Evolutionary conservation across 495 filamentous ascomycete species (phyloP).

Genomic region (Cairneyella variabilis): DNA sequence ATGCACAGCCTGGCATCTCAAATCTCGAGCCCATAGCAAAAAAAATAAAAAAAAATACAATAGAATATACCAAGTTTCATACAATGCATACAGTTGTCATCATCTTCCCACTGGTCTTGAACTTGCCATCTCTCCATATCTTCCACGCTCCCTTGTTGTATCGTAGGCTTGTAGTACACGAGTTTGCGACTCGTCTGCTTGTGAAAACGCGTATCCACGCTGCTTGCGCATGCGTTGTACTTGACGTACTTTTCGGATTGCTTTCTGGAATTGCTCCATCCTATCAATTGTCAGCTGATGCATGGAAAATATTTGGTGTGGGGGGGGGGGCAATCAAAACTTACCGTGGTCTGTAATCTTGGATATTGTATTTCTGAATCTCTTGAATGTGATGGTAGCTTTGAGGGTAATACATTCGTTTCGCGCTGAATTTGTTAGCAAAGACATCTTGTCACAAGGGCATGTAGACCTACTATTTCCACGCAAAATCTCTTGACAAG

Average conservation of each 20-base stretch:
- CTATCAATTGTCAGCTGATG: slow-evolving; percentile 33
- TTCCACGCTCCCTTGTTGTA: slow-evolving; percentile 84
- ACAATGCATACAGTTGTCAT: slow-evolving; percentile 11
- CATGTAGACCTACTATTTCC: slow-evolving; percentile 50
- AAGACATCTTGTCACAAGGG: background rate
- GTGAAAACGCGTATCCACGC: slow-evolving; percentile 96
- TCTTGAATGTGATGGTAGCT: slow-evolving; percentile 98
- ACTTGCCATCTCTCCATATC: slow-evolving; percentile 96
- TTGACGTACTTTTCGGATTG: slow-evolving; percentile 96
- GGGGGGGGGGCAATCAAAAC: too few species aligned
- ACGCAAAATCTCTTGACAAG: slow-evolving; percentile 82
- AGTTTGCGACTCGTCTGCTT: slow-evolving; percentile 93
- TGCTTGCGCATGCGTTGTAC: slow-evolving; percentile 99
- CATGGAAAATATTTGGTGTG: slow-evolving; percentile 4
- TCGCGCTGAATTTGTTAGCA: slow-evolving; percentile 51
- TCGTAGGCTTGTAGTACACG: slow-evolving; percentile 95
- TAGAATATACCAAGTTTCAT: slow-evolving; percentile 17
- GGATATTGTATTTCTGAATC: slow-evolving; percentile 99
- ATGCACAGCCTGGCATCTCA: background rate
- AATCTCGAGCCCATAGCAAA: too few species aligned
- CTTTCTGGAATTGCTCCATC: slow-evolving; percentile 99
- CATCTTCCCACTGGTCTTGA: slow-evolving; percentile 38
- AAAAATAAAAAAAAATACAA: slow-evolving; percentile 9
- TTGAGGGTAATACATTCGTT: slow-evolving; percentile 94
- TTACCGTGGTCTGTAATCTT: slow-evolving; percentile 91